Evolutionary conservation across 176 grass and related monocot species (phyloP).

Genomic region (Bromus sterilis): DNA sequence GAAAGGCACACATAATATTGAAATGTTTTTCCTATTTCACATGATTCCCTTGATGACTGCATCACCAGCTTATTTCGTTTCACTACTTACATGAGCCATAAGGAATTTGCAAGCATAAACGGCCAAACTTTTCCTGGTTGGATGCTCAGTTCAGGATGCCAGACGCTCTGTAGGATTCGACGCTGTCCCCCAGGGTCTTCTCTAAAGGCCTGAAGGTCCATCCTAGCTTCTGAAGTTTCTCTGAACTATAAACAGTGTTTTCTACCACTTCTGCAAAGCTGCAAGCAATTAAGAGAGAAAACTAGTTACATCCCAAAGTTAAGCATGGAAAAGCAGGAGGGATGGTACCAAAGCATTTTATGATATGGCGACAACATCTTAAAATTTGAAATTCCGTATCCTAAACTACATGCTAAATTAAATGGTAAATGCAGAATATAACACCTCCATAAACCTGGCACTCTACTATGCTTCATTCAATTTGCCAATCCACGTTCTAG

Average conservation of each 20-base stretch:
- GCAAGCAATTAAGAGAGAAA: background rate
- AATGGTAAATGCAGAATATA: background rate
- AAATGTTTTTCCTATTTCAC: background rate
- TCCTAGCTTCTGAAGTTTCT: conserved; percentile 41
- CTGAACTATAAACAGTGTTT: background rate
- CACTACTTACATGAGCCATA: background rate
- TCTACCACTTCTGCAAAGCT: conserved; percentile 33
- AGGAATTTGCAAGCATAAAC: background rate
- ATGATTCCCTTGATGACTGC: background rate
- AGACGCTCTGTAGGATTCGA: conserved; percentile 41
- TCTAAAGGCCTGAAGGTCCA: conserved; percentile 31
- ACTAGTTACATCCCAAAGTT: background rate
- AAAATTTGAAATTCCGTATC: background rate
- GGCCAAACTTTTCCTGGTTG: background rate
- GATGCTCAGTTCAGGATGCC: conserved; percentile 21
- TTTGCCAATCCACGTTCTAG: background rate
- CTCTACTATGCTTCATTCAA: background rate
- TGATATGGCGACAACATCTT: background rate
- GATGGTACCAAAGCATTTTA: background rate
- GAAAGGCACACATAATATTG: background rate
- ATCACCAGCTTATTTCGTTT: background rate
- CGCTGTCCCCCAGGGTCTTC: conserved; percentile 27
- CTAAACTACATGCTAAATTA: background rate
- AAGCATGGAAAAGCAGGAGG: background rate
- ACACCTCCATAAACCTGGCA: background rate